Base-by-base conservation (phyloP, 768 basidiomycete genomes). In the Hericium erinaceus region DNA sequence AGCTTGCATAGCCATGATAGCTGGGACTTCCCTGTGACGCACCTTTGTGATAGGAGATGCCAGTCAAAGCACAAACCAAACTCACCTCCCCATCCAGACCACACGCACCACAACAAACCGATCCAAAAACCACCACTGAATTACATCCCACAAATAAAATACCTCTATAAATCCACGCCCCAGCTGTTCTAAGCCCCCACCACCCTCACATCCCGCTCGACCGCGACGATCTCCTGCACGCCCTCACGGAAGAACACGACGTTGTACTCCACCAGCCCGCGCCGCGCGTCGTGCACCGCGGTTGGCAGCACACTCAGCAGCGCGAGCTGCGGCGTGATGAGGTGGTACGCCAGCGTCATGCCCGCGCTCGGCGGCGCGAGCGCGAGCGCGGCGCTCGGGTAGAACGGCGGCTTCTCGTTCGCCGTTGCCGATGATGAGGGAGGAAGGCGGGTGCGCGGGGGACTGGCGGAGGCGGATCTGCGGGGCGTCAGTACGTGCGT, bases 231-330 rank as follows among this genome's bases (percentile, higher is more conserved):
- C 70, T 91, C 88, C 68, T 87, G 81, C 52, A 91, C 80, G 0
- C 92, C 92, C 68, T 84, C 85, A 64, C 92, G 72, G 67, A 94
- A 88, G 70, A 84, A 91, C 39, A 90, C 85, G 2, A 93, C 85
- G 64, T 94, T 94, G 71, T 87, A 92, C 66, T 94, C 92, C 33
- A 94, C 75, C 49, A 92, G 73, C 20, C 88, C 89, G 16, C 88
- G 76, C 56, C 85, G 77, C 59, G 80, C 77, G 54, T 91, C 86
- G 62, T 81, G 91, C 50, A 89, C 82, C 37, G 77, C 73, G 2
- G 88, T 86, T 26, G 87, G 87, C 16, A 93, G 67, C 54, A 92
- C 72, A 2, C 88, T 87, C 54, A 93, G 72, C 52, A 89, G 73
- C 13, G 84, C 84, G 22, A 89, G 77, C 57, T 80, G 82, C 57